phyloP scores from a whole-genome alignment of 2,329 filamentous ascomycete species.

The Coniochaeta prunicola region DNA sequence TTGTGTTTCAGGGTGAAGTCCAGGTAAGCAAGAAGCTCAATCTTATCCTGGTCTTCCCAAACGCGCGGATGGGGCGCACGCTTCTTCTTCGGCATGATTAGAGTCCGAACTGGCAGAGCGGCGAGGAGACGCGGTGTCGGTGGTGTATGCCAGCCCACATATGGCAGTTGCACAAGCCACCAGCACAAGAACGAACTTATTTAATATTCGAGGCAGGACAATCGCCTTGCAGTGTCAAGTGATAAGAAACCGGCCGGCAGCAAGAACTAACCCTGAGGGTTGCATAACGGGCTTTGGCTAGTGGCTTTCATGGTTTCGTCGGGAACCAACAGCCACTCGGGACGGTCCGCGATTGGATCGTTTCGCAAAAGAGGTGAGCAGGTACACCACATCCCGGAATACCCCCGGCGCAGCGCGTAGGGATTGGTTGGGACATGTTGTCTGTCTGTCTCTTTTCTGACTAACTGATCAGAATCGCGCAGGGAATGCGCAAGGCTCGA shows the following conservation, averaged over 20 bases:
- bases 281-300: neutral
- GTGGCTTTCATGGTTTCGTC: neutral
- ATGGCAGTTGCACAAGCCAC: too few relatives aligned
- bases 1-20: conserved; percentile 4
- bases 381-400: neutral
- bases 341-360: neutral
- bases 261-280: neutral
- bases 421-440: neutral
- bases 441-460: neutral
- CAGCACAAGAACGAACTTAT: neutral
- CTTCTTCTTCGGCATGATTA: conserved; percentile 1
- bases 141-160: too few relatives aligned
- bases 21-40: conserved; percentile 3
- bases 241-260: neutral
- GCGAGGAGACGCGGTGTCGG: too few relatives aligned
- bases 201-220: neutral
- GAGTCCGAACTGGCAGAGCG: neutral
- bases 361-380: neutral
- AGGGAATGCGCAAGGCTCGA: neutral
- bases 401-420: neutral
- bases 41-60: neutral
- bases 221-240: neutral
- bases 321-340: neutral
- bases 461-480: neutral
- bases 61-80: neutral